A percentile compares a stretch with the other conserved stretches of the same genome.
Conservation (phyloP, 306 rosid species). For the Corylus avellana region DNA sequence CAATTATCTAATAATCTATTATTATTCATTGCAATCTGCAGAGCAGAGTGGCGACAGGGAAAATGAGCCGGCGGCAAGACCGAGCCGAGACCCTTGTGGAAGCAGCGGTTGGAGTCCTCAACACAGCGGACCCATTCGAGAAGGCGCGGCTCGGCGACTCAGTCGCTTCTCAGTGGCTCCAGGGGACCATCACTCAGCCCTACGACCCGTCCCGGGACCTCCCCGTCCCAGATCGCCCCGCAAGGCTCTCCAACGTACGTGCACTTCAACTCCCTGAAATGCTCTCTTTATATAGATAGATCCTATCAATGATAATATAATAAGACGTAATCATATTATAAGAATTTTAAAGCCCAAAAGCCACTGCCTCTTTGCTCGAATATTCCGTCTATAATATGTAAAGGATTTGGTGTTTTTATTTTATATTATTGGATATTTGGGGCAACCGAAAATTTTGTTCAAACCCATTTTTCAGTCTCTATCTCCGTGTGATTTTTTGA, state of each 20-base stretch:
- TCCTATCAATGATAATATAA: too few species aligned
- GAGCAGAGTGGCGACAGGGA: not conserved
- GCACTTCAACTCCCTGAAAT: not conserved
- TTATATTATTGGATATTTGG: too few species aligned
- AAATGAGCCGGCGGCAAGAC: not conserved
- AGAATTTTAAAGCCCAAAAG: too few species aligned
- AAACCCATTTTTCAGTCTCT: too few species aligned
- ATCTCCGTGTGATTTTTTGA: too few species aligned
- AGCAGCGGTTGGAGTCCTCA: constrained; percentile 77
- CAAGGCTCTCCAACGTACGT: constrained; percentile 62
- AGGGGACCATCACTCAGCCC: constrained; percentile 50
- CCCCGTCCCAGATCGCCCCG: constrained; percentile 72
- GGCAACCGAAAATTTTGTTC: too few species aligned
- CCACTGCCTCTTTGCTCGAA: too few species aligned
- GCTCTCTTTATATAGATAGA: not conserved
- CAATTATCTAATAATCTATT: too few species aligned
- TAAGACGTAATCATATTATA: too few species aligned
- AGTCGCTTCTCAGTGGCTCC: constrained; percentile 70
- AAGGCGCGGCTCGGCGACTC: constrained; percentile 74
- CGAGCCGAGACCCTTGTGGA: constrained; percentile 50
- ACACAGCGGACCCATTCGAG: constrained; percentile 78
- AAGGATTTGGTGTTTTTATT: too few species aligned
- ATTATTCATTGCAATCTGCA: too few species aligned
- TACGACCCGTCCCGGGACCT: constrained; percentile 48
- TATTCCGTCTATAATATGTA: too few species aligned